Percentiles rank a stretch among this genome's conserved stretches.
These are phyloP conservation scores for Rhodotorula mucilaginosa DNA, from an alignment of 1,284 basidiomycete species.

Conservation along the genomic window DNA sequence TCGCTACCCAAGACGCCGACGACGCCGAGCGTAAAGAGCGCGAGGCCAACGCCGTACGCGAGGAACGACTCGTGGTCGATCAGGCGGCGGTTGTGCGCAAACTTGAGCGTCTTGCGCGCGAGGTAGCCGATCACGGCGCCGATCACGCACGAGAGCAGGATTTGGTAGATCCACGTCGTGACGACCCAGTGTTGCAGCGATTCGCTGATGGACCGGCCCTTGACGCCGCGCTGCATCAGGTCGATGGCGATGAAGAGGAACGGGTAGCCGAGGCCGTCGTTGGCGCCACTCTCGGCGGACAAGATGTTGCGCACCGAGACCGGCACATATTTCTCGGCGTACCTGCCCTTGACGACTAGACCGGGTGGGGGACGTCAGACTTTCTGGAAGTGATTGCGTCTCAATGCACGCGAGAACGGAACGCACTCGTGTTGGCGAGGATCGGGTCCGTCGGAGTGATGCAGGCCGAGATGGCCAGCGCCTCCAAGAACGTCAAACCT, in stretches of 20 bases:
- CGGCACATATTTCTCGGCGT: slow-evolving; percentile 51
- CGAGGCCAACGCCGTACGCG: slow-evolving; percentile 50
- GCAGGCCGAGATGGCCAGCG: slow-evolving; percentile 49
- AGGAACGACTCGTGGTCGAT: slow-evolving; percentile 49
- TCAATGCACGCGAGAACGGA: too few relatives aligned
- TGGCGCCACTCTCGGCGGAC: slow-evolving; percentile 51
- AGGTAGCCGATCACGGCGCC: slow-evolving; percentile 50
- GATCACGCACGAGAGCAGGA: slow-evolving; percentile 47
- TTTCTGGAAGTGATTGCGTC: not conserved
- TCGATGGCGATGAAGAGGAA: slow-evolving; percentile 46
- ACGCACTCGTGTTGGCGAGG: slow-evolving; percentile 42
- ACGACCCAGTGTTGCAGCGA: slow-evolving; percentile 51
- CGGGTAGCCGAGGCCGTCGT: slow-evolving; percentile 51
- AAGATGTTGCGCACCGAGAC: slow-evolving; percentile 48
- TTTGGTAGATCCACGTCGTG: slow-evolving; percentile 50
- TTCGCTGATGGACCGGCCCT: slow-evolving; percentile 42
- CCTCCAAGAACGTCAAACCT: slow-evolving; percentile 49
- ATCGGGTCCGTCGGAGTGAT: slow-evolving; percentile 53
- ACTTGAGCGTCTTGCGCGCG: slow-evolving; percentile 50
- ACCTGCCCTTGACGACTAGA: slow-evolving; percentile 49
- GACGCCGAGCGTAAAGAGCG: slow-evolving; percentile 50
- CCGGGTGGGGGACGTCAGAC: not conserved
- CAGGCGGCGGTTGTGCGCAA: slow-evolving; percentile 46
- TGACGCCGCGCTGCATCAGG: slow-evolving; percentile 33
- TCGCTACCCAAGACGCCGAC: slow-evolving; percentile 52